Conservation (phyloP, 2,329 filamentous ascomycete species). For the Calonectria henricotiae region DNA sequence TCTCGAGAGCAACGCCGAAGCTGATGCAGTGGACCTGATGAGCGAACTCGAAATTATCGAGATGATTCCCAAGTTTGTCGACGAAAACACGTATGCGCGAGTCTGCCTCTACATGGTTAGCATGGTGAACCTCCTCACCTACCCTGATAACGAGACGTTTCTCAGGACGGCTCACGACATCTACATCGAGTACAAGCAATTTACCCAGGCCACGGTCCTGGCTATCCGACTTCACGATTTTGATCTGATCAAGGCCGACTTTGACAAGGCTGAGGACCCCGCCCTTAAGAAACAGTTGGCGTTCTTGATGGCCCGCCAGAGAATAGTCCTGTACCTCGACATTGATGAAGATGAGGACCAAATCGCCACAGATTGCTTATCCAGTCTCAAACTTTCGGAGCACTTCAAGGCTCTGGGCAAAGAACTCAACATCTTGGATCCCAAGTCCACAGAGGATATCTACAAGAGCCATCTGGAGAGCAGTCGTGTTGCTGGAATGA, state of each 20-base stretch:
- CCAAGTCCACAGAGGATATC: constrained; percentile 97
- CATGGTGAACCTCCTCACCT: constrained; percentile 98
- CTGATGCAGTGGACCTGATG: constrained; percentile 96
- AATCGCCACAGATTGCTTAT: constrained; percentile 86
- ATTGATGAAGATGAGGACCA: constrained; percentile 79
- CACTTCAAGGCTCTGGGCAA: constrained; percentile 96
- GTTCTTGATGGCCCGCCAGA: constrained; percentile 92
- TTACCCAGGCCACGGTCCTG: constrained; percentile 92
- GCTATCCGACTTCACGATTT: constrained; percentile 94
- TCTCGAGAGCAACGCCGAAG: constrained; percentile 97
- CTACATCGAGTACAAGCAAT: constrained; percentile 93
- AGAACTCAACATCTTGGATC: constrained; percentile 96
- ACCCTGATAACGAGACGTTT: constrained; percentile 97
- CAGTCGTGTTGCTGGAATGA: constrained; percentile 91
- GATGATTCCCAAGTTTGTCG: constrained; percentile 88
- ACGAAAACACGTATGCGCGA: constrained; percentile 92
- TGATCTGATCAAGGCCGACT: constrained; percentile 86
- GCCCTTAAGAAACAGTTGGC: constrained; percentile 93
- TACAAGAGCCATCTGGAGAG: constrained; percentile 99
- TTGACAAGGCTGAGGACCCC: constrained; percentile 84
- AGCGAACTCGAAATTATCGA: constrained; percentile 99
- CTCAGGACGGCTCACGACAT: constrained; percentile 93
- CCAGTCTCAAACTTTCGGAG: constrained; percentile 89
- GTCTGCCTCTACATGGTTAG: constrained; percentile 99
- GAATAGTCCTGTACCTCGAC: constrained; percentile 83